Conservation (phyloP, 257 asterid genomes). For the Jacaranda copaia region DNA sequence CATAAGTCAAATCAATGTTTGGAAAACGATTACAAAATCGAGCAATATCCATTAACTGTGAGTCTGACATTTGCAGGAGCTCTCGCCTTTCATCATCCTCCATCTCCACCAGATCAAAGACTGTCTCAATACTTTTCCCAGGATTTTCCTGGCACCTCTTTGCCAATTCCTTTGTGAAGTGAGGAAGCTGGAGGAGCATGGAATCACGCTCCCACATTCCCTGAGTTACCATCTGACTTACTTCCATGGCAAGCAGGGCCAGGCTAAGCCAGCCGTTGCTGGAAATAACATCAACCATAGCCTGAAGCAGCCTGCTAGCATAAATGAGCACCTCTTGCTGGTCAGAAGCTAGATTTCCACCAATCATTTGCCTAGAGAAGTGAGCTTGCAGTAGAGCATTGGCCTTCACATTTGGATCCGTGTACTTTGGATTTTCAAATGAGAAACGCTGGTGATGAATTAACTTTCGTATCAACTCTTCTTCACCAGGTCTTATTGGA, state of each 20-base stretch:
- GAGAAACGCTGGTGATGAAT: slow-evolving; percentile 66
- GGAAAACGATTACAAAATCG: slow-evolving; percentile 66
- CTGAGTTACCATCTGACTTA: slow-evolving; percentile 70
- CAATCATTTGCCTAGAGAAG: slow-evolving; percentile 59
- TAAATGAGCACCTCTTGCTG: slow-evolving; percentile 63
- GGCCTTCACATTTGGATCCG: slow-evolving; percentile 64
- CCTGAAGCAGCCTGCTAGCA: slow-evolving; percentile 65
- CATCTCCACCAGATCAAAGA: slow-evolving; percentile 64
- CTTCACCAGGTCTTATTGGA: slow-evolving; percentile 69
- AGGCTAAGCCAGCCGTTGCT: slow-evolving; percentile 69
- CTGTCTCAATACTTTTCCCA: slow-evolving; percentile 50
- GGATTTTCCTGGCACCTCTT: slow-evolving; percentile 63
- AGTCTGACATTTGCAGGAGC: slow-evolving; percentile 63
- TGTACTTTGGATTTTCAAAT: slow-evolving; percentile 55
- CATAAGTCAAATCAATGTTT: slow-evolving; percentile 57
- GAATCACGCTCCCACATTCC: slow-evolving; percentile 77
- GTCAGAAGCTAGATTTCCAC: slow-evolving; percentile 62
- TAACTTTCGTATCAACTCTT: slow-evolving; percentile 57
- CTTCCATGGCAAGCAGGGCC: slow-evolving; percentile 68
- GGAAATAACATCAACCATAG: slow-evolving; percentile 73
- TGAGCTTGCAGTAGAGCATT: slow-evolving; percentile 64
- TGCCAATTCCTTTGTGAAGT: slow-evolving; percentile 63
- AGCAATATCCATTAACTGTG: slow-evolving; percentile 63
- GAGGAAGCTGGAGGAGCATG: slow-evolving; percentile 67
- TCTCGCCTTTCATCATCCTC: slow-evolving; percentile 66